A percentile compares a stretch with the other conserved stretches of the same genome.
These are phyloP conservation scores for Stephanodiscus triporus DNA, from an alignment of 108 stramenopile genomes.

Conservation along the genomic window DNA sequence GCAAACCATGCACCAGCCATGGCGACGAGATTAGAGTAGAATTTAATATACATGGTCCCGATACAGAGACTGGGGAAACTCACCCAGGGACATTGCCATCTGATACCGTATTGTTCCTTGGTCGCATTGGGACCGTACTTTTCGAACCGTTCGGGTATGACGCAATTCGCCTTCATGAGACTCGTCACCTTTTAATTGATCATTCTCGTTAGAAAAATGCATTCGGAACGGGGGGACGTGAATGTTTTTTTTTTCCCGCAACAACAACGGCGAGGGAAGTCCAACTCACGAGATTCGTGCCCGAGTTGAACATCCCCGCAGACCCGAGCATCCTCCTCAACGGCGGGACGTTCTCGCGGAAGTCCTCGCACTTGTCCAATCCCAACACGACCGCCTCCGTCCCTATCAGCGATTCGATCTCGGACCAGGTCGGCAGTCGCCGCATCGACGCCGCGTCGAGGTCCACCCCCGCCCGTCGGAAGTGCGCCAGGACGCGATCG, in stretches of 20 bases:
- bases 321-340: slow-evolving; percentile 67
- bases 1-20: not conserved
- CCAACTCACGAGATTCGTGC: slow-evolving; percentile 78
- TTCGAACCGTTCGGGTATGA: slow-evolving; percentile 69
- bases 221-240: too few relatives aligned
- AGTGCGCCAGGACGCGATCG: slow-evolving; percentile 30
- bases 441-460: slow-evolving; percentile 20
- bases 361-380: slow-evolving; percentile 57
- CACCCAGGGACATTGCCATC: slow-evolving; percentile 76
- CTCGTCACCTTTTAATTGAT: slow-evolving; percentile 27
- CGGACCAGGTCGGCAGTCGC: slow-evolving; percentile 64
- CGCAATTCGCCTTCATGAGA: slow-evolving; percentile 71
- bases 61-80: not conserved
- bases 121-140: slow-evolving; percentile 54
- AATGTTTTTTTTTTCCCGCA: not conserved
- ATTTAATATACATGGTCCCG: not conserved
- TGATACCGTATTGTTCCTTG: slow-evolving; percentile 68
- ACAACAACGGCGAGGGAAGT: not conserved
- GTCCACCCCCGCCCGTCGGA: slow-evolving; percentile 33
- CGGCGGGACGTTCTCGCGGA: slow-evolving; percentile 50
- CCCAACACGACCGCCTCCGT: slow-evolving; percentile 49
- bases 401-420: slow-evolving; percentile 64
- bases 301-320: slow-evolving; percentile 83
- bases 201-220: too few relatives aligned
- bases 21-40: not conserved